Conservation (phyloP, 1,139 yeast species). For the Debaryomyces sp. region DNA sequence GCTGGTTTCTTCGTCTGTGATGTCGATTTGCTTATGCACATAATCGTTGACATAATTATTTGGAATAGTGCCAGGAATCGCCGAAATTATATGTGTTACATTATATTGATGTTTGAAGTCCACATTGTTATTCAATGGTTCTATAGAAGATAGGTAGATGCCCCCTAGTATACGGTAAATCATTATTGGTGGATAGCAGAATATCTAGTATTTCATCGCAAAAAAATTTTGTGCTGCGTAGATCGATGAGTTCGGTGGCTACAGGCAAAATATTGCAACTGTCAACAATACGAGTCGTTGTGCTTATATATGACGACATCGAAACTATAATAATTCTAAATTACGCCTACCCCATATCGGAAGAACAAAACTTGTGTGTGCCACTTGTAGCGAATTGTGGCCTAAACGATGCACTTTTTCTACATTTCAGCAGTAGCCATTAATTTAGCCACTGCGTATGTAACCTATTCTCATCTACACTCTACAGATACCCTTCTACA, state of each 20-base stretch:
- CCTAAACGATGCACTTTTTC: no score
- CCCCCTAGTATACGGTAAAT: constrained; percentile 62
- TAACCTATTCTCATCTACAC: not conserved
- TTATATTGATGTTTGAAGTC: constrained; percentile 47
- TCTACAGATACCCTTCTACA: not conserved
- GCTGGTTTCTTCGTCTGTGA: constrained; percentile 67
- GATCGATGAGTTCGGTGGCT: constrained; percentile 2
- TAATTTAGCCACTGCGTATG: no score
- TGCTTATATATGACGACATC: no score
- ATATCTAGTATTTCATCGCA: not conserved
- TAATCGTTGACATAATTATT: constrained; percentile 49
- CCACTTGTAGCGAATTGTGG: no score
- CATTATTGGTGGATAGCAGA: constrained; percentile 9
- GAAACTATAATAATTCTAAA: no score
- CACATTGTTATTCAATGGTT: constrained; percentile 48
- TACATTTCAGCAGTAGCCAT: no score
- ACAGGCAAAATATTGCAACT: not conserved
- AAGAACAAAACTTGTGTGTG: no score
- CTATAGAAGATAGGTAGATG: constrained; percentile 61
- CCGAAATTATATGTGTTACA: constrained; percentile 72
- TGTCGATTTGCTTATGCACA: constrained; percentile 61
- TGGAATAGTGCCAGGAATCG: constrained; percentile 66
- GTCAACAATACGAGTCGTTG: no score
- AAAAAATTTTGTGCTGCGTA: constrained; percentile 5
- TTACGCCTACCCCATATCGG: no score